Evolutionary conservation across 148 eudicot genomes (phyloP), one percentile per base, ranked within the genome.

Genomic region (Rhododendron ovatum): DNA sequence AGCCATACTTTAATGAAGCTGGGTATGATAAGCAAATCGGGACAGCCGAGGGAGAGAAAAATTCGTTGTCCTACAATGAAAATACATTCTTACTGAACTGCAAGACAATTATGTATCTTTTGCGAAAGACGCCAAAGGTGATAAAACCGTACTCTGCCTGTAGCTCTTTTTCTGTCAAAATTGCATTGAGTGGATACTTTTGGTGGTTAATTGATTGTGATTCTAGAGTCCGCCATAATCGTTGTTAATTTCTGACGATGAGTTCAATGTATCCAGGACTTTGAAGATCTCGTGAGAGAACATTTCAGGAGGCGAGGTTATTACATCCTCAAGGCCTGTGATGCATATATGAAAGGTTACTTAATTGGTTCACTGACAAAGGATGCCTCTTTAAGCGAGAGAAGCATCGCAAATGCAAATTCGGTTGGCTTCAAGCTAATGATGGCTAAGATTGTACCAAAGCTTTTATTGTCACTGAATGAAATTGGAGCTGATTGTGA

Each of bases 1-100:
- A 88, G 91, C 99, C 99, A 71, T 97, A 97, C 85, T 97, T 97
- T 53, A 97, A 97, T 90, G 99, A 97, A 95, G 99, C 99, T 90
- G 99, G 99, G 55, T 97, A 97, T 85, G 99, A 97, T 89, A 97
- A 93, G 89, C 99, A 97, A 89, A 57, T 94, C 9, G 99, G 99
- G 80, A 95, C 98, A 75, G 98, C 96, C 28, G 99, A 97, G 90
- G 99, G 99, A 83, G 99, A 97, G 94, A 97, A 97, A 89, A 97
- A 97, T 88, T 95, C 98, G 3, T 86, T 97, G 89, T 94, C 99
- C 13, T 97, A 97, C 90, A 97, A 97, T 82, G 99, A 97, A 91
- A 97, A 97, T 83, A 89, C 99, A 51, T 95, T 95, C 90, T 92
- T 97, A 89, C 89, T 97, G 84, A 94, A 90, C 90, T 97, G 99